Evolutionary conservation across 2,329 filamentous ascomycete species (phyloP).

Genomic region (Penicillium paneum): DNA sequence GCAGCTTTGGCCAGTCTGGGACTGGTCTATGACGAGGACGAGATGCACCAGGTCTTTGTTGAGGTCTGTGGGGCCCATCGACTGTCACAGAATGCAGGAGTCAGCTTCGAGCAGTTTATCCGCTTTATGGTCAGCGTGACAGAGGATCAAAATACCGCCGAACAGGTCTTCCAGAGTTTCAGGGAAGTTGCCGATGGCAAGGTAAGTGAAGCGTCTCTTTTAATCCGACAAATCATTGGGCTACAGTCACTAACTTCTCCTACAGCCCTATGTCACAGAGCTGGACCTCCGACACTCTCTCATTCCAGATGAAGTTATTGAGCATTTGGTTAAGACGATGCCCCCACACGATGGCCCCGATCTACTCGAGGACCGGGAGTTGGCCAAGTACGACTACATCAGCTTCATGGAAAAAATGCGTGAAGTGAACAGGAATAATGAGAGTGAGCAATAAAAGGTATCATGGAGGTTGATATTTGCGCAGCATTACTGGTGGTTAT

Average conservation of each 20-base stretch:
- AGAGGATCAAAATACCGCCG: slow-evolving; percentile 96
- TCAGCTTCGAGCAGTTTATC: slow-evolving; percentile 98
- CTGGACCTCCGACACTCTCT: slow-evolving; percentile 92
- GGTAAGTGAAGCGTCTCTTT: slow-evolving; percentile 39
- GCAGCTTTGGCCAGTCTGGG: slow-evolving; percentile 93
- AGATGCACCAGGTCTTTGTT: slow-evolving; percentile 94
- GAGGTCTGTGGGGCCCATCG: slow-evolving; percentile 66
- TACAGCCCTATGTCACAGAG: slow-evolving; percentile 87
- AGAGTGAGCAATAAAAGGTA: slow-evolving; percentile 22
- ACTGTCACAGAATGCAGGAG: slow-evolving; percentile 62
- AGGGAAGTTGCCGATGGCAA: slow-evolving; percentile 96
- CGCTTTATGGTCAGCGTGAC: slow-evolving; percentile 99
- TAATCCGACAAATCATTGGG: background rate
- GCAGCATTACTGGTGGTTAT: slow-evolving; percentile 23
- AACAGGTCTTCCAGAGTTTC: slow-evolving; percentile 98
- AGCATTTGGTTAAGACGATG: slow-evolving; percentile 84
- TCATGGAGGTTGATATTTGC: slow-evolving; percentile 13
- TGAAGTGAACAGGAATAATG: slow-evolving; percentile 35
- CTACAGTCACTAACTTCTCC: slow-evolving; percentile 7
- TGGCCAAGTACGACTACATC: slow-evolving; percentile 93
- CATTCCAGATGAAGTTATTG: slow-evolving; percentile 95
- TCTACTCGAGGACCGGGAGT: slow-evolving; percentile 75
- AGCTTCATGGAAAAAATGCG: slow-evolving; percentile 93
- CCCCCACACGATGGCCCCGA: slow-evolving; percentile 81
- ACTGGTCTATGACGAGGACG: slow-evolving; percentile 91